Percentiles rank a stretch among this genome's conserved stretches.
phyloP scores from a whole-genome alignment of 306 rosid species.

The Trifolium fragiferum region DNA sequence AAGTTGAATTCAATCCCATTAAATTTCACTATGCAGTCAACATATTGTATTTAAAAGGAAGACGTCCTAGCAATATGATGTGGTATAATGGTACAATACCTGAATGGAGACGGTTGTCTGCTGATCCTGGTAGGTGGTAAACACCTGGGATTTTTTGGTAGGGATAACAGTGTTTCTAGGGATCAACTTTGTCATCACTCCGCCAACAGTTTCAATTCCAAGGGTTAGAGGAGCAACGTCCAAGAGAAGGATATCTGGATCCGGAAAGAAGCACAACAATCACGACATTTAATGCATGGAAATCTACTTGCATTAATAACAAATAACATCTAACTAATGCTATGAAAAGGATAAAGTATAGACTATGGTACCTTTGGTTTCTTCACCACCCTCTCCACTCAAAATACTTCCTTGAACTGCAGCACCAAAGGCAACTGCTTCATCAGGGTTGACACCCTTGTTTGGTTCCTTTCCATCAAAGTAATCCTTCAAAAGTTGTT shows the following conservation, averaged over 20 bases:
- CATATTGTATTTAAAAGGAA: neutral
- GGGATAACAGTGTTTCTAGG: conserved; percentile 98
- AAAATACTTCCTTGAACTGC: conserved; percentile 98
- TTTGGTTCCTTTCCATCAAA: conserved; percentile 97
- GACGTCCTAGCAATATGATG: neutral
- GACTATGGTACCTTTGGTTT: conserved; percentile 77
- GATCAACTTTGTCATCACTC: conserved; percentile 99
- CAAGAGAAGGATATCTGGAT: conserved; percentile 87
- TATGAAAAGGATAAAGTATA: neutral
- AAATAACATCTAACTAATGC: neutral
- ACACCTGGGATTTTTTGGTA: conserved; percentile 98
- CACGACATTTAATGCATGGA: neutral
- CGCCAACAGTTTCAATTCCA: conserved; percentile 99
- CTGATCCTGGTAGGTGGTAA: conserved; percentile 99
- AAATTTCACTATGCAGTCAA: neutral
- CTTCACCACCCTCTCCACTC: conserved; percentile 99
- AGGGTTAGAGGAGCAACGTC: conserved; percentile 99
- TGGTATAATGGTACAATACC: conserved; percentile 48
- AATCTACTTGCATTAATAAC: neutral
- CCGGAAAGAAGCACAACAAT: neutral
- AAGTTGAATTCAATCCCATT: neutral
- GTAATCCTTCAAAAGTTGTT: conserved; percentile 91
- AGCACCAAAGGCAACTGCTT: conserved; percentile 98
- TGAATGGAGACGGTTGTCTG: conserved; percentile 99
- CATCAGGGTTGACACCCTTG: conserved; percentile 99